A percentile compares a stretch with the other conserved stretches of the same genome.
Conservation (phyloP, 2,329 filamentous ascomycete species). For the Dactylonectria macrodidyma region DNA sequence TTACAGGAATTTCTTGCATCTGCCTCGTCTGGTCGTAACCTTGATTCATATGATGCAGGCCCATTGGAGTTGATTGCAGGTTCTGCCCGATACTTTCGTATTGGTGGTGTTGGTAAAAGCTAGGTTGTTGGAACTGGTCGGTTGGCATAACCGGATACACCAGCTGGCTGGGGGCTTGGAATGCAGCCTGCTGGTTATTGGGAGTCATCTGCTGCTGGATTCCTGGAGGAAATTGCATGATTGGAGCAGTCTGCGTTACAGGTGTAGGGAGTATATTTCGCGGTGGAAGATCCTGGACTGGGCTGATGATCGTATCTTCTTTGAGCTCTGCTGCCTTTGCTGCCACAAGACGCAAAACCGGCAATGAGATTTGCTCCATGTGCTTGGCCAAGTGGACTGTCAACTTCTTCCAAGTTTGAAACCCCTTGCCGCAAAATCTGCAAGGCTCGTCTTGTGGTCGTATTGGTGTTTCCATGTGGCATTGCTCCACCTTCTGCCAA, state of each 20-base stretch:
- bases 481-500: conserved; percentile 84
- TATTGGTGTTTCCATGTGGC: conserved; percentile 77
- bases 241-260: conserved; percentile 40
- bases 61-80: conserved; percentile 47
- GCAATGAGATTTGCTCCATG: conserved; percentile 92
- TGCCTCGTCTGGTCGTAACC: conserved; percentile 42
- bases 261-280: conserved; percentile 52
- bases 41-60: conserved; percentile 46
- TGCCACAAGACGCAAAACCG: conserved; percentile 76
- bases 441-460: conserved; percentile 84
- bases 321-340: conserved; percentile 63
- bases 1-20: conserved; percentile 46
- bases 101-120: conserved; percentile 46
- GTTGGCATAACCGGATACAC: conserved; percentile 48
- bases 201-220: conserved; percentile 41
- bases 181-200: conserved; percentile 38
- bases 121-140: conserved; percentile 43
- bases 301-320: conserved; percentile 77
- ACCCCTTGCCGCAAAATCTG: conserved; percentile 86
- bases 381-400: conserved; percentile 95
- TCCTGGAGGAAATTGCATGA: conserved; percentile 39
- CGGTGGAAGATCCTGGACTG: conserved; percentile 68
- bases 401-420: conserved; percentile 91
- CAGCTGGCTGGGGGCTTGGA: conserved; percentile 39
- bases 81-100: conserved; percentile 48